A percentile compares a stretch with the other conserved stretches of the same genome.
phyloP scores from a whole-genome alignment of 2,329 filamentous ascomycete genomes.

The Fusarium anguioides region DNA sequence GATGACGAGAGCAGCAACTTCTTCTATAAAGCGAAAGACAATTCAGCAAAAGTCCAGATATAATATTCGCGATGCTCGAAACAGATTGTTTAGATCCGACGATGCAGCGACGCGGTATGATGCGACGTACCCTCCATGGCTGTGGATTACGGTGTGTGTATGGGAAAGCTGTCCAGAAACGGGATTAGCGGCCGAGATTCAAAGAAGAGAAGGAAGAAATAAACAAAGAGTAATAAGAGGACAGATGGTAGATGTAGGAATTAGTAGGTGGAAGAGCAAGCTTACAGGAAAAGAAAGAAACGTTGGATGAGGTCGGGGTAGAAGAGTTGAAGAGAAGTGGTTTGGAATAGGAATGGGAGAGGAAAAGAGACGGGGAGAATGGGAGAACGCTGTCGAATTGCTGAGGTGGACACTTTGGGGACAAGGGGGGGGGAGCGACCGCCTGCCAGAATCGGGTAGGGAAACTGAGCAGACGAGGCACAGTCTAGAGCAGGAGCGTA shows the following conservation, averaged over 20 bases:
- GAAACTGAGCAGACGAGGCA: slow-evolving; percentile 32
- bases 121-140: slow-evolving; percentile 66
- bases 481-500: slow-evolving; percentile 36
- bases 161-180: slow-evolving; percentile 50
- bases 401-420: slow-evolving; percentile 47
- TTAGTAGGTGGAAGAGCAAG: slow-evolving; percentile 28
- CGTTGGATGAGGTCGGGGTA: slow-evolving; percentile 46
- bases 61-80: slow-evolving; percentile 34
- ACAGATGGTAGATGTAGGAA: slow-evolving; percentile 29
- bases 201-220: slow-evolving; percentile 32
- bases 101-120: slow-evolving; percentile 45
- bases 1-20: slow-evolving; percentile 99
- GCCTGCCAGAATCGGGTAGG: slow-evolving; percentile 43
- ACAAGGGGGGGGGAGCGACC: slow-evolving; percentile 42
- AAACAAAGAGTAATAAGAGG: slow-evolving; percentile 36
- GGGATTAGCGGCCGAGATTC: slow-evolving; percentile 46
- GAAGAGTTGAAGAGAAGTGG: slow-evolving; percentile 46
- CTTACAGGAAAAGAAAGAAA: slow-evolving; percentile 46
- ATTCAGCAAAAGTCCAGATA: slow-evolving; percentile 54
- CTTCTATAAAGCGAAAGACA: slow-evolving; percentile 74
- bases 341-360: slow-evolving; percentile 48
- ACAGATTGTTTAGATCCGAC: slow-evolving; percentile 40
- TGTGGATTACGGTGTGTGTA: slow-evolving; percentile 55
- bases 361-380: slow-evolving; percentile 45
- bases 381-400: slow-evolving; percentile 48